Evolutionary conservation across 495 filamentous ascomycete species (phyloP).

Genomic region (Friedmanniomyces endolithicus): DNA sequence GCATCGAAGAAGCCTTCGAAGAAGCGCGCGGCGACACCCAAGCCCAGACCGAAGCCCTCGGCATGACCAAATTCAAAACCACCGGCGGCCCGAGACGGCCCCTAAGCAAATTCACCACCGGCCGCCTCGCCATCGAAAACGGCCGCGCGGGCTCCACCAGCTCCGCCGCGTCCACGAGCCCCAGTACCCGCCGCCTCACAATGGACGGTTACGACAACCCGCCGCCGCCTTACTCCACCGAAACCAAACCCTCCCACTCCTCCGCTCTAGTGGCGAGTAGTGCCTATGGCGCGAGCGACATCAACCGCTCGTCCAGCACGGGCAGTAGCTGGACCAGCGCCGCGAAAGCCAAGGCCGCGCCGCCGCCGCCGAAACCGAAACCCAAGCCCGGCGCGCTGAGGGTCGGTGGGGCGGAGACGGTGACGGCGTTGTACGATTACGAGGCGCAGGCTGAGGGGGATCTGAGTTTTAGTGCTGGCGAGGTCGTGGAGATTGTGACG

Average conservation of each 20-base stretch:
- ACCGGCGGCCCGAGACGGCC: slow-evolving; percentile 54
- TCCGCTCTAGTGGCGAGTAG: slow-evolving; percentile 5
- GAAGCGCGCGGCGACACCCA: slow-evolving; percentile 76
- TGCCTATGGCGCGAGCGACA: slow-evolving; percentile 23
- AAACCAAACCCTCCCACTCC: background rate
- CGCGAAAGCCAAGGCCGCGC: slow-evolving; percentile 69
- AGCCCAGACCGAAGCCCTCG: slow-evolving; percentile 66
- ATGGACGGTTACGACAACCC: slow-evolving; percentile 46
- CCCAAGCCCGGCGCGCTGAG: slow-evolving; percentile 71
- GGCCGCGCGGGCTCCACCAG: slow-evolving; percentile 4
- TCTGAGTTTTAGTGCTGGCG: slow-evolving; percentile 79
- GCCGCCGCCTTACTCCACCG: slow-evolving; percentile 56
- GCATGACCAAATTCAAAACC: slow-evolving; percentile 80
- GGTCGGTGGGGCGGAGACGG: slow-evolving; percentile 57
- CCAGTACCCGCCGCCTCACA: slow-evolving; percentile 26
- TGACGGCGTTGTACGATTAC: slow-evolving; percentile 65
- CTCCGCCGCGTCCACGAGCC: slow-evolving; percentile 21
- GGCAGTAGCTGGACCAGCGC: slow-evolving; percentile 47
- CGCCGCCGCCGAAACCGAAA: slow-evolving; percentile 81
- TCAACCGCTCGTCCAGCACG: slow-evolving; percentile 43
- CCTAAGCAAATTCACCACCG: slow-evolving; percentile 32
- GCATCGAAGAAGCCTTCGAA: slow-evolving; percentile 82
- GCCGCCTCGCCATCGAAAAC: slow-evolving; percentile 30
- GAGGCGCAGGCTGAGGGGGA: slow-evolving; percentile 92
- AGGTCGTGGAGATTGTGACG: slow-evolving; percentile 76